These are phyloP conservation scores for Caryocar brasiliense DNA, from an alignment of 441 rosid genomes.

Conservation along the genomic window DNA sequence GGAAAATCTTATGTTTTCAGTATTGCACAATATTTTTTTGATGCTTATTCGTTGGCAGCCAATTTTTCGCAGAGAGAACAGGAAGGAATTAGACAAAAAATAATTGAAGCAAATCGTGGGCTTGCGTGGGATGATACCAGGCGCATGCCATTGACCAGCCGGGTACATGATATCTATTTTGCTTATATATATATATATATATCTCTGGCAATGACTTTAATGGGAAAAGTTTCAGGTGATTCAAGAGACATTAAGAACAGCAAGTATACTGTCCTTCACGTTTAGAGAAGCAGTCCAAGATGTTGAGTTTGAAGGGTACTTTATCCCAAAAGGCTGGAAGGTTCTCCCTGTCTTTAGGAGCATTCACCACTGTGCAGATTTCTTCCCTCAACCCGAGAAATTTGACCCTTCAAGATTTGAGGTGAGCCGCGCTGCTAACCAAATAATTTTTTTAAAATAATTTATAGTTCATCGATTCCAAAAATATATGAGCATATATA, in stretches of 20 bases:
- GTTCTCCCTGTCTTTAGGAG: constrained; percentile 82
- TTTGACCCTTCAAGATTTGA: constrained; percentile 88
- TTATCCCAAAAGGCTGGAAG: constrained; percentile 90
- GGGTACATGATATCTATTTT: constrained; percentile 30
- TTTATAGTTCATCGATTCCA: no score
- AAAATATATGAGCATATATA: no score
- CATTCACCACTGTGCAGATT: constrained; percentile 68
- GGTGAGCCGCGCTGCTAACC: constrained; percentile 30
- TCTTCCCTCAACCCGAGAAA: constrained; percentile 69
- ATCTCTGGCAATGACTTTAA: no score
- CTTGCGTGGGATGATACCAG: constrained; percentile 86
- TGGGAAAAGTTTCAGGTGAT: constrained; percentile 65
- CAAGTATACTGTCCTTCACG: constrained; percentile 76
- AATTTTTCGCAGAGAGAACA: constrained; percentile 48
- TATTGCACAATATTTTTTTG: no score
- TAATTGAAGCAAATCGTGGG: constrained; percentile 39
- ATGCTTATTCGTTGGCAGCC: not conserved
- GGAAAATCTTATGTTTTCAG: not conserved
- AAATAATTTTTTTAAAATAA: no score
- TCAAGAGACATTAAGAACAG: constrained; percentile 79
- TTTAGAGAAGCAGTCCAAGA: constrained; percentile 88
- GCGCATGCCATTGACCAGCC: constrained; percentile 68
- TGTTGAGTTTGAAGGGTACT: constrained; percentile 63
- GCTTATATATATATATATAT: no score
- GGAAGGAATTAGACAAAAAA: constrained; percentile 34